phyloP scores from a whole-genome alignment of 257 asterid species.

The Solanum chaucha region DNA sequence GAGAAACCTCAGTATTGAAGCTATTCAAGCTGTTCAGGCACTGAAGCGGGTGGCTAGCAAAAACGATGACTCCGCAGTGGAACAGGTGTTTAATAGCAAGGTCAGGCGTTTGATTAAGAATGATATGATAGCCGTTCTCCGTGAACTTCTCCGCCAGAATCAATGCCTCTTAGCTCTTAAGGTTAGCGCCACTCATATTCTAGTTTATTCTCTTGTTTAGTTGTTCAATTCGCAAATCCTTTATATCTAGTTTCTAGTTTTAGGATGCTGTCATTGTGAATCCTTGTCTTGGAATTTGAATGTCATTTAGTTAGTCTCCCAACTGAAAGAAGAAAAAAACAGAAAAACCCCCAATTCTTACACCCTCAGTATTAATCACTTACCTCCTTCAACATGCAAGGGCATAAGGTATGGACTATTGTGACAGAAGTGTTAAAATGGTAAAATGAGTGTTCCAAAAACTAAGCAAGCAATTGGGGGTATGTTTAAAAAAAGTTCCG shows the following conservation, averaged over 20 bases:
- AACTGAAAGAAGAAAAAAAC: background rate
- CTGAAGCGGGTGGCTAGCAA: constrained; percentile 39
- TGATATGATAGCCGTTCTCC: constrained; percentile 76
- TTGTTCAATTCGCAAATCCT: no score
- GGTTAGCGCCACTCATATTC: constrained; percentile 22
- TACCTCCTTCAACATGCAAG: background rate
- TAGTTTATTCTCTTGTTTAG: background rate
- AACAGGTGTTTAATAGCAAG: constrained; percentile 26
- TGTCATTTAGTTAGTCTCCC: background rate
- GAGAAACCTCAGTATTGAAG: constrained; percentile 57
- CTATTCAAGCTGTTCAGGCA: constrained; percentile 63
- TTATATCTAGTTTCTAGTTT: background rate
- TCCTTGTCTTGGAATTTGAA: background rate
- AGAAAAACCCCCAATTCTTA: background rate
- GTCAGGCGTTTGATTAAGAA: constrained; percentile 50
- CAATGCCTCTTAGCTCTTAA: constrained; percentile 50
- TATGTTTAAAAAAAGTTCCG: background rate
- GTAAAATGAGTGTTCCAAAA: background rate
- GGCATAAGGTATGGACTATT: background rate
- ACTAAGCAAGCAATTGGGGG: background rate
- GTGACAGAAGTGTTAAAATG: background rate
- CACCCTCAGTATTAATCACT: background rate
- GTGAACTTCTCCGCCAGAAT: constrained; percentile 66
- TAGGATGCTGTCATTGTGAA: background rate
- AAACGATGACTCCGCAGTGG: constrained; percentile 11